These are phyloP conservation scores for Coemansia sp. DNA, from an alignment of 192 early-diverging fungal genomes.

Conservation along the genomic window DNA sequence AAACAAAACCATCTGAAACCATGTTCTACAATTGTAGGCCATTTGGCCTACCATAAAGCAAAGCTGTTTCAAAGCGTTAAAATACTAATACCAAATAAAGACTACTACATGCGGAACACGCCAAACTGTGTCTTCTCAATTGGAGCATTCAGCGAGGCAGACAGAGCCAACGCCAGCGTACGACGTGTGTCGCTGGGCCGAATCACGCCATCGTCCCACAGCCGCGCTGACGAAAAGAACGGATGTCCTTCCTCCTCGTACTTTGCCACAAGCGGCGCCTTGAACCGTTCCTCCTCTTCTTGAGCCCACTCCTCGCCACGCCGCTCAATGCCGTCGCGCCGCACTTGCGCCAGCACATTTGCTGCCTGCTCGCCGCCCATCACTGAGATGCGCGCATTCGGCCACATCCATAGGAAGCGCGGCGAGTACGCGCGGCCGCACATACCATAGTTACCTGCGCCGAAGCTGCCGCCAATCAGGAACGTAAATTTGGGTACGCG, in stretches of 20 bases:
- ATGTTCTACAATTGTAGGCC: too few relatives aligned
- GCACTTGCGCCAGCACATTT: constrained; percentile 85
- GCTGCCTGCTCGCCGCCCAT: constrained; percentile 99
- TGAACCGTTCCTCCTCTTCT: constrained; percentile 80
- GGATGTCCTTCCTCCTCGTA: constrained; percentile 96
- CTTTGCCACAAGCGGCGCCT: constrained; percentile 72
- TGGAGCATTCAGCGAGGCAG: constrained; percentile 72
- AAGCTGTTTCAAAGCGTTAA: too few relatives aligned
- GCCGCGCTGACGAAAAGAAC: constrained; percentile 83
- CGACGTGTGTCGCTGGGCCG: constrained; percentile 84
- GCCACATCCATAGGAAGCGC: constrained; percentile 97
- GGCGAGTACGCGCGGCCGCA: constrained; percentile 92
- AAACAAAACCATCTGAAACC: too few relatives aligned
- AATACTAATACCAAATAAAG: too few relatives aligned
- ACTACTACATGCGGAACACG: constrained; percentile 88
- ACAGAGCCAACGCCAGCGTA: constrained; percentile 82
- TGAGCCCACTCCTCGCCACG: constrained; percentile 72
- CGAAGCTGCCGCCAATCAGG: constrained; percentile 72
- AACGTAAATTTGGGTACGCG: constrained; percentile 93
- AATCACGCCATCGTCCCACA: constrained; percentile 97
- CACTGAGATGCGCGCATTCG: constrained; percentile 88
- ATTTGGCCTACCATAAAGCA: too few relatives aligned
- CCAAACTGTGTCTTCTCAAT: constrained; percentile 80
- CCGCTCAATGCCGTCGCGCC: constrained; percentile 75
- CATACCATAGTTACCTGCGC: constrained; percentile 97